Percentiles rank a stretch among this genome's conserved stretches.
Evolutionary conservation across 2,329 filamentous ascomycete genomes (phyloP).

Genomic region (Trichoderma sp.): DNA sequence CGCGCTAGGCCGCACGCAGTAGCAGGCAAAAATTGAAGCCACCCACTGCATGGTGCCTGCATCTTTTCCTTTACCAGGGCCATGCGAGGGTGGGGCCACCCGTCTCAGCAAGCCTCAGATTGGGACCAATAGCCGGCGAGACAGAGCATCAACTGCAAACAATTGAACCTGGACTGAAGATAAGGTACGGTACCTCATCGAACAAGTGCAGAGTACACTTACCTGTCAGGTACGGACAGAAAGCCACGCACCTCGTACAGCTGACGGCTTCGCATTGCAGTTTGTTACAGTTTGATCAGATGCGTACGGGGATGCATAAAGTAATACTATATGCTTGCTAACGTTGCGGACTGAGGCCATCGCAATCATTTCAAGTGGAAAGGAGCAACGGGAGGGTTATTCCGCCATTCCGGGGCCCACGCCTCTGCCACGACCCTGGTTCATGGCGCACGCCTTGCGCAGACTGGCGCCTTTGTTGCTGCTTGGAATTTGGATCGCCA

Average conservation of each 20-base stretch:
- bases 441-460: slow-evolving; percentile 4
- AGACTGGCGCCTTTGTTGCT: not conserved
- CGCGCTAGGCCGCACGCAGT: not conserved
- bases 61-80: not conserved
- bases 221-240: no score
- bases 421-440: not conserved
- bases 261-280: no score
- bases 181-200: no score
- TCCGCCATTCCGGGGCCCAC: not conserved
- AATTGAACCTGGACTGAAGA: not conserved
- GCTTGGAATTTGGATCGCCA: not conserved
- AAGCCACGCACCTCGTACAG: no score
- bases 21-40: not conserved
- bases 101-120: not conserved
- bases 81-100: not conserved
- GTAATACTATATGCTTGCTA: not conserved
- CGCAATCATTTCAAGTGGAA: not conserved
- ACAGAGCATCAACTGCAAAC: slow-evolving; percentile 3
- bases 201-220: no score
- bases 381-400: not conserved
- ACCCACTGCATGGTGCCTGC: slow-evolving; percentile 13
- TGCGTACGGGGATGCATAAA: no score
- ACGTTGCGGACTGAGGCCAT: not conserved
- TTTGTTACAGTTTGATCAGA: no score
- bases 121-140: slow-evolving; percentile 2